A percentile compares a stretch with the other conserved stretches of the same genome.
phyloP scores from a whole-genome alignment of 2,329 filamentous ascomycete genomes.

The Hymenoscyphus fructigenus region DNA sequence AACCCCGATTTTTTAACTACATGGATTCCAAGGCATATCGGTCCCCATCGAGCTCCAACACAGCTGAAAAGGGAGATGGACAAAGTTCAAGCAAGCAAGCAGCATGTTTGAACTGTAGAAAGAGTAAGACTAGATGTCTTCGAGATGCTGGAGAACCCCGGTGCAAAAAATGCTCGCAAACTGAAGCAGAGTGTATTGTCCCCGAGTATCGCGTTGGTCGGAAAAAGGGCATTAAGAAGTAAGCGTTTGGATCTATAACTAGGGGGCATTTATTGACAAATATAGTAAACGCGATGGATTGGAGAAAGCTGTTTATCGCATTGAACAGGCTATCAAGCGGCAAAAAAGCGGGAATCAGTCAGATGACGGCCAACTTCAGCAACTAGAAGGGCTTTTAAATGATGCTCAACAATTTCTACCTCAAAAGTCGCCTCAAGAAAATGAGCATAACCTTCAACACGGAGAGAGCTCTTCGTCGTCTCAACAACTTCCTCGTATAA shows the following conservation, averaged over 20 bases:
- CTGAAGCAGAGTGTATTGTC: conserved; percentile 61
- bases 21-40: conserved; percentile 16
- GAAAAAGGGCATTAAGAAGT: conserved; percentile 78
- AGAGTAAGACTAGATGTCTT: conserved; percentile 68
- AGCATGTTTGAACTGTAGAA: conserved; percentile 63
- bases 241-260: conserved; percentile 28
- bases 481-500: neutral
- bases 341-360: conserved; percentile 42
- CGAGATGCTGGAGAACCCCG: conserved; percentile 50
- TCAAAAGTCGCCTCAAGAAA: conserved; percentile 24
- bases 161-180: conserved; percentile 62
- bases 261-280: neutral
- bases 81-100: conserved; percentile 38
- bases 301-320: conserved; percentile 72
- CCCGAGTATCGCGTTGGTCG: conserved; percentile 72
- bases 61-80: conserved; percentile 22
- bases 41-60: conserved; percentile 27
- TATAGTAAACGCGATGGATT: conserved; percentile 69
- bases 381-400: conserved; percentile 50
- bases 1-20: conserved; percentile 16
- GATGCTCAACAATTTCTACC: conserved; percentile 45
- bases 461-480: conserved; percentile 8
- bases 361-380: conserved; percentile 42
- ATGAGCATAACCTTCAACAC: conserved; percentile 3
- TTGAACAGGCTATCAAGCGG: conserved; percentile 67